phyloP scores from a whole-genome alignment of 73 alveolate species.

The Tetrahymena borealis region DNA sequence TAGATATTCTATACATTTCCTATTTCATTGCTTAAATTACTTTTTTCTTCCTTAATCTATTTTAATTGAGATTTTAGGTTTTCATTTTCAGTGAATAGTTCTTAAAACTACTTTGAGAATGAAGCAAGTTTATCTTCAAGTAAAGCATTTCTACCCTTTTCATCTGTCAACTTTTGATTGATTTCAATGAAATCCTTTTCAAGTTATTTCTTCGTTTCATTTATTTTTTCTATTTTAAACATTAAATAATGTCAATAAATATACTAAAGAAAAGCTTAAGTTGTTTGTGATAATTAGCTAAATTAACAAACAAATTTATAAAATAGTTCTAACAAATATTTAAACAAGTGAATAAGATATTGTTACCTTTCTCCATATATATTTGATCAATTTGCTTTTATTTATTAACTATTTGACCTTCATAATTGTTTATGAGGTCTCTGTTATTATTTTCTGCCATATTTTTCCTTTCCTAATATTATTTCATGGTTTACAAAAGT shows the following conservation, averaged over 20 bases:
- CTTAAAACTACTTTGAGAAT: background rate
- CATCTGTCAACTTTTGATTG: background rate
- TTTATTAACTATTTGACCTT: background rate
- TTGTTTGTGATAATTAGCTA: background rate
- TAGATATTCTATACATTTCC: background rate
- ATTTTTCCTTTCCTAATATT: background rate
- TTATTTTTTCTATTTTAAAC: background rate
- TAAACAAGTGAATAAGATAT: too few relatives aligned
- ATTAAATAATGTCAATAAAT: too few relatives aligned
- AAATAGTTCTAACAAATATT: too few relatives aligned
- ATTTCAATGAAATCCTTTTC: background rate
- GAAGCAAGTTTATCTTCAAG: background rate
- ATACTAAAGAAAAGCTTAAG: too few relatives aligned
- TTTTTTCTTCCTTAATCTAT: background rate
- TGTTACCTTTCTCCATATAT: background rate
- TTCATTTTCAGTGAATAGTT: background rate
- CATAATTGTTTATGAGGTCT: background rate
- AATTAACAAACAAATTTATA: background rate
- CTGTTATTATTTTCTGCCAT: background rate
- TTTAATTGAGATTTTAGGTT: background rate
- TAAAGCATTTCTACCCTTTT: background rate
- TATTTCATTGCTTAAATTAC: background rate
- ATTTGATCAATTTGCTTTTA: background rate
- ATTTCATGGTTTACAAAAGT: background rate
- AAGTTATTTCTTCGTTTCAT: background rate